Base-by-base conservation (phyloP, 192 early-diverging fungal genomes). In the Backusella circina region DNA sequence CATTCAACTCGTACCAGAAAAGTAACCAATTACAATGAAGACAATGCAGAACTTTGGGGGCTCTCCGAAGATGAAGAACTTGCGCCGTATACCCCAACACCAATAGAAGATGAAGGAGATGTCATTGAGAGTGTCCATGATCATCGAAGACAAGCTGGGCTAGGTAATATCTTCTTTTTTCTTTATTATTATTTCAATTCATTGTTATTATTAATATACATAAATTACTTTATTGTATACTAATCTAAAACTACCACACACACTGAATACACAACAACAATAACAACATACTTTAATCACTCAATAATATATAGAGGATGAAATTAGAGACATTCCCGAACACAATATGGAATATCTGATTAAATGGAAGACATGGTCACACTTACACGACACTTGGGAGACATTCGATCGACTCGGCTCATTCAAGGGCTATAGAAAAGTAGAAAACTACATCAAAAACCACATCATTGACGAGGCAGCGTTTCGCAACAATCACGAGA, bases 341-440 rank as follows among this genome's bases (percentile, higher is more conserved):
- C 80, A 66, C 28, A 91, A 92, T 69, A 82, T 90, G 72, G 92
- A 95, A 84, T 98, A 91, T 72, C 83, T 90, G n/a, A 90, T 99
- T 75, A 98, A 99, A 78, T 99, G 97, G 97, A 93, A 93, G 83
- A 90, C 93, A 7, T 91, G 88, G 83, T 94, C 95, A 28, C 95
- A 97, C 83, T 83, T 95, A 57, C 92, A 96, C 74, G 91, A 97
- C 50, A 95, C 96, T 0, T 99, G 97, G 97, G 91, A 96, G 70
- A 85, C 86, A 0, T 87, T 88, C 9, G 86, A 85, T 12, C 81
- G 89, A 33, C 87, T 99, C 33, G 78, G 82, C 16, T 82, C 86
- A 3, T 89, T 89, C 75, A 97, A 95, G 81, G 97, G 97, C 0
- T 94, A 90, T 83, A 91, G 92, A 64, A 97, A 96, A 79, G 83